These are phyloP conservation scores for Apiospora malaysiana DNA, from an alignment of 2,329 filamentous ascomycete species.

Conservation along the genomic window DNA sequence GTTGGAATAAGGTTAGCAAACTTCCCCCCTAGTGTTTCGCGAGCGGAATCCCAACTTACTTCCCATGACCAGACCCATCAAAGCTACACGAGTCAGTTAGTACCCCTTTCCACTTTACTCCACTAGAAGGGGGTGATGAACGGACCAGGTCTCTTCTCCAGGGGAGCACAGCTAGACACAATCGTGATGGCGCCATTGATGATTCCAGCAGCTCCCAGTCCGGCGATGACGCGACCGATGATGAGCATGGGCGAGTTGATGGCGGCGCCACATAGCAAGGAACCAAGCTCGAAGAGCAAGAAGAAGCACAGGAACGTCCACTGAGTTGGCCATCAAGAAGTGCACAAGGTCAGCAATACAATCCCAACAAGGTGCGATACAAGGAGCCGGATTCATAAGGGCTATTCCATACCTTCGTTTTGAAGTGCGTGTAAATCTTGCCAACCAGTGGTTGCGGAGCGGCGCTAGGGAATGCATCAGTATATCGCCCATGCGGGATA, in stretches of 20 bases:
- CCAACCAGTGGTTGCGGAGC: conserved; percentile 12
- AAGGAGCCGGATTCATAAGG: too few relatives aligned
- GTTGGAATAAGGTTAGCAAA: too few relatives aligned
- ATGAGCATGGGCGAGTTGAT: conserved; percentile 49
- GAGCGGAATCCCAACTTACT: not conserved
- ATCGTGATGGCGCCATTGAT: conserved; percentile 27
- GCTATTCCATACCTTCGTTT: conserved; percentile 35
- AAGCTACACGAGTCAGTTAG: not conserved
- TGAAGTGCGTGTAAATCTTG: conserved; percentile 52
- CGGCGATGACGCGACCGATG: conserved; percentile 51
- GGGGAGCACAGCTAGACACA: conserved; percentile 18
- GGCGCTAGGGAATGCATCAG: not conserved
- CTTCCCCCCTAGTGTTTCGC: too few relatives aligned
- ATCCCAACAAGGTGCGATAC: too few relatives aligned
- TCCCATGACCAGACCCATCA: conserved; percentile 6
- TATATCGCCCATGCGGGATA: too few relatives aligned
- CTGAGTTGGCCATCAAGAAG: conserved; percentile 28
- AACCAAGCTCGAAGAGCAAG: conserved; percentile 51
- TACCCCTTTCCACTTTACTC: too few relatives aligned
- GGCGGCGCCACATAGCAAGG: conserved; percentile 50
- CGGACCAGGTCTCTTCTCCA: conserved; percentile 42
- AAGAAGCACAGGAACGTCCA: conserved; percentile 35
- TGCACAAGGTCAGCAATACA: not conserved
- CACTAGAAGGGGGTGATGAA: not conserved
- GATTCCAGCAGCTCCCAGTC: conserved; percentile 48